Percentiles rank a stretch among this genome's conserved stretches.
phyloP scores from a whole-genome alignment of 192 early-diverging fungal species.

The Haplosporangium gracile region DNA sequence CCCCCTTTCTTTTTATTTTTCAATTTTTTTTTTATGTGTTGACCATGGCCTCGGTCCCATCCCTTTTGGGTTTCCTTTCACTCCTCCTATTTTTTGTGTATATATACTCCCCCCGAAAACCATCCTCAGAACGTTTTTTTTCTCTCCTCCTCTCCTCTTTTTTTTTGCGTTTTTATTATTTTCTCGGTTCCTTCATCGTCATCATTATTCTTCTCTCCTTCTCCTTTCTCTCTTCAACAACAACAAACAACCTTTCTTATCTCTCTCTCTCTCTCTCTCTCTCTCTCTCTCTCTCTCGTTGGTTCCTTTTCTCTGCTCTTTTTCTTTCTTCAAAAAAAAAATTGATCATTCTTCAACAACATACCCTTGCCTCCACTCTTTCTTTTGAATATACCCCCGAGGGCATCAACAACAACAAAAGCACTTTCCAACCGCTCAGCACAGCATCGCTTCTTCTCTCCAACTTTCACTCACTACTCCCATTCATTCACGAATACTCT shows the following conservation, averaged over 20 bases:
- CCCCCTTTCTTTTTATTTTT: background rate
- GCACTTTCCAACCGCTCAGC: background rate
- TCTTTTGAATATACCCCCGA: background rate
- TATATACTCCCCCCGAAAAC: conserved; percentile 25
- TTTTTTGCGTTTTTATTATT: conserved; percentile 7
- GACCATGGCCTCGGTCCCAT: conserved; percentile 14
- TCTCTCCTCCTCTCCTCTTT: background rate
- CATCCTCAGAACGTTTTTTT: conserved; percentile 25
- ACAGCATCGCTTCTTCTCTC: background rate
- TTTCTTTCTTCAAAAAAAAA: background rate
- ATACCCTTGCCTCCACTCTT: background rate
- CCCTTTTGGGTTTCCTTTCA: no score
- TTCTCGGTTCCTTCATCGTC: conserved; percentile 15
- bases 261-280: background rate
- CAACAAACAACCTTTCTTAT: background rate
- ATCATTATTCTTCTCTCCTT: conserved; percentile 8
- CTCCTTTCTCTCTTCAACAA: conserved; percentile 4
- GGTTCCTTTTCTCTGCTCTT: background rate
- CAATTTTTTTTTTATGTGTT: background rate
- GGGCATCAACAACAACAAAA: conserved; percentile 3
- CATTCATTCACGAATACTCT: conserved; percentile 12
- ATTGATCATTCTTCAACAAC: background rate
- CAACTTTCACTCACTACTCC: background rate
- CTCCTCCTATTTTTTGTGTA: background rate
- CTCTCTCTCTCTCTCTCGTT: background rate